Conservation (phyloP, 208 protist genomes). For the Trypanosoma caninum region DNA sequence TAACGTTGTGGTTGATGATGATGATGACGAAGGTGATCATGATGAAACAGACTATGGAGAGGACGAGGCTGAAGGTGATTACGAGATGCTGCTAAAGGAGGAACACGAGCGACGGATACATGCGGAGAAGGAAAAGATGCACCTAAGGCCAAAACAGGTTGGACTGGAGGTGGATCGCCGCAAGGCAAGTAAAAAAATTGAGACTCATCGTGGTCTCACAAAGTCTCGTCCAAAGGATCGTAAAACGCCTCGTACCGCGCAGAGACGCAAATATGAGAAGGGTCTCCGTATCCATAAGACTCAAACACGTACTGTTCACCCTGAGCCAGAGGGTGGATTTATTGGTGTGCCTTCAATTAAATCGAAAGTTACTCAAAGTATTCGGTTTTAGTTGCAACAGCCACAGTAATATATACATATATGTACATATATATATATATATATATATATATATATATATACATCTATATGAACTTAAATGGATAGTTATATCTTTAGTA, state of each 20-base stretch:
- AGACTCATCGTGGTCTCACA: slow-evolving; percentile 87
- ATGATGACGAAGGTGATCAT: slow-evolving; percentile 27
- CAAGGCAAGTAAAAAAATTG: slow-evolving; percentile 82
- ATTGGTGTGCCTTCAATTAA: slow-evolving; percentile 70
- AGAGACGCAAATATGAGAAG: slow-evolving; percentile 87
- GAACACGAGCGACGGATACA: slow-evolving; percentile 46
- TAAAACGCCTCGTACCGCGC: slow-evolving; percentile 85
- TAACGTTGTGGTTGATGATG: slow-evolving; percentile 9
- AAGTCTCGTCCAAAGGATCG: slow-evolving; percentile 86
- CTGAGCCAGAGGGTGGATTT: slow-evolving; percentile 83
- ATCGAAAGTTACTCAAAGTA: slow-evolving; percentile 62
- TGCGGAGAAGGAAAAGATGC: slow-evolving; percentile 22
- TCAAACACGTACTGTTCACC: slow-evolving; percentile 66
- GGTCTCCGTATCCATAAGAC: slow-evolving; percentile 84
- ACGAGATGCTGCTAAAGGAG: slow-evolving; percentile 67
- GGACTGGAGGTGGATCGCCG: slow-evolving; percentile 71
- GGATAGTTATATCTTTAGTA: too few relatives aligned
- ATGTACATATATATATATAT: too few relatives aligned
- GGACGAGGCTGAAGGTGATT: slow-evolving; percentile 42
- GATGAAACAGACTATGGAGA: slow-evolving; percentile 25
- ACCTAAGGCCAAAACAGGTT: slow-evolving; percentile 31
- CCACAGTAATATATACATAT: too few relatives aligned
- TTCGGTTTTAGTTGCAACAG: slow-evolving; percentile 24
- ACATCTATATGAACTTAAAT: too few relatives aligned
- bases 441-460: too few relatives aligned